Conservation (phyloP, 2,329 filamentous ascomycete genomes). For the Sporothrix variecibatus region DNA sequence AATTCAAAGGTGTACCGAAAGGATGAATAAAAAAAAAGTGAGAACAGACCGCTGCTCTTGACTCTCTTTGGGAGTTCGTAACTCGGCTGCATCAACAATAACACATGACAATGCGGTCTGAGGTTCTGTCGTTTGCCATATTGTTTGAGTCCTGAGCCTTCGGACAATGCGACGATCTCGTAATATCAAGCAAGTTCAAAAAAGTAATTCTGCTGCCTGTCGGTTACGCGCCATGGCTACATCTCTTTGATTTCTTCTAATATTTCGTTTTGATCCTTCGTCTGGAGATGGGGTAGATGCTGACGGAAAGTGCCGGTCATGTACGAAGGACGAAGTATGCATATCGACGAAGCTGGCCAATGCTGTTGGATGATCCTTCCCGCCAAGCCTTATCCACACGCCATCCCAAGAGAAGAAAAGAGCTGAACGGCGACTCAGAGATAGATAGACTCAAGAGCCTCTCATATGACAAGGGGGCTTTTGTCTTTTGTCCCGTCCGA, state of each 20-base stretch:
- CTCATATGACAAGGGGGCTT: background rate
- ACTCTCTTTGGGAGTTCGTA: background rate
- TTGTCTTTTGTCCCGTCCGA: background rate
- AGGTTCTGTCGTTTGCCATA: background rate
- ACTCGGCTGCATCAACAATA: background rate
- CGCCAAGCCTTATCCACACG: background rate
- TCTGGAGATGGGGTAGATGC: background rate
- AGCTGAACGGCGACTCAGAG: background rate
- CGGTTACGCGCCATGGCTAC: background rate
- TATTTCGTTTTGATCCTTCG: background rate
- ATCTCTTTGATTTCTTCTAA: background rate
- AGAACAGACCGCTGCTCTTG: constrained; percentile 10
- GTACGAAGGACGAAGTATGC: background rate
- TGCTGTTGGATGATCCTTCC: too few relatives aligned
- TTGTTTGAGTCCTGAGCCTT: background rate
- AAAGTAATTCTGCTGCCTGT: background rate
- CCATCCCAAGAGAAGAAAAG: background rate
- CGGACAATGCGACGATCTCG: background rate
- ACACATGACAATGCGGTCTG: background rate
- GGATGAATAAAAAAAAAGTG: background rate
- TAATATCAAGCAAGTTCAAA: background rate
- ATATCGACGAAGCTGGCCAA: background rate
- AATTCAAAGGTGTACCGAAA: background rate
- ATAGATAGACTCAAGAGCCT: background rate
- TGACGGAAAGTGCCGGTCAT: background rate